phyloP scores from a whole-genome alignment of 768 basidiomycete species.

The Gautieria morchelliformis region DNA sequence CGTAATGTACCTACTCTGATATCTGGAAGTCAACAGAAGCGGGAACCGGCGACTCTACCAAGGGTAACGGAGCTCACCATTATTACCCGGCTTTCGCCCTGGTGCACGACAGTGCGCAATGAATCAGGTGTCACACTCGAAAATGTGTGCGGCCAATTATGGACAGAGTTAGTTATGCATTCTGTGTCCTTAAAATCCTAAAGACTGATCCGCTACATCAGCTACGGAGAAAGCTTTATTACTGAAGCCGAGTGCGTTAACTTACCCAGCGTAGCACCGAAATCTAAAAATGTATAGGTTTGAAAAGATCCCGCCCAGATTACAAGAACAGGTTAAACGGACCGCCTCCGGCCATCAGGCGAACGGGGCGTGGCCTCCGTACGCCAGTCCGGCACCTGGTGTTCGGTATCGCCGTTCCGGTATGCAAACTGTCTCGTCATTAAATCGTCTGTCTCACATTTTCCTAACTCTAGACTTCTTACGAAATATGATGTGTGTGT shows the following conservation, averaged over 20 bases:
- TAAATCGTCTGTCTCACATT: background rate
- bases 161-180: slow-evolving; percentile 54
- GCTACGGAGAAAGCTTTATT: background rate
- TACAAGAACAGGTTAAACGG: slow-evolving; percentile 67
- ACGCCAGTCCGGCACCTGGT: background rate
- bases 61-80: slow-evolving; percentile 51
- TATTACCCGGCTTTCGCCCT: slow-evolving; percentile 54
- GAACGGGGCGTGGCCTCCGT: slow-evolving; percentile 13
- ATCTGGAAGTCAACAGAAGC: slow-evolving; percentile 24
- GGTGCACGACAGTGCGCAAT: slow-evolving; percentile 71
- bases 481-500: slow-evolving; percentile 40
- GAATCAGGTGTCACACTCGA: slow-evolving; percentile 64
- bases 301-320: slow-evolving; percentile 43
- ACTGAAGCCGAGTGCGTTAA: background rate
- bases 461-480: slow-evolving; percentile 52
- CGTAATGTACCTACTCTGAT: slow-evolving; percentile 2
- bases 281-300: slow-evolving; percentile 22
- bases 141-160: slow-evolving; percentile 64
- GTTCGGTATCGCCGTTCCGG: background rate
- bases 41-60: slow-evolving; percentile 63
- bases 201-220: background rate
- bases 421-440: background rate
- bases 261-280: background rate
- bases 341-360: slow-evolving; percentile 34
- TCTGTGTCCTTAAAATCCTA: background rate